These are phyloP conservation scores for Populus hybrid DNA, from an alignment of 441 rosid species.

Conservation along the genomic window DNA sequence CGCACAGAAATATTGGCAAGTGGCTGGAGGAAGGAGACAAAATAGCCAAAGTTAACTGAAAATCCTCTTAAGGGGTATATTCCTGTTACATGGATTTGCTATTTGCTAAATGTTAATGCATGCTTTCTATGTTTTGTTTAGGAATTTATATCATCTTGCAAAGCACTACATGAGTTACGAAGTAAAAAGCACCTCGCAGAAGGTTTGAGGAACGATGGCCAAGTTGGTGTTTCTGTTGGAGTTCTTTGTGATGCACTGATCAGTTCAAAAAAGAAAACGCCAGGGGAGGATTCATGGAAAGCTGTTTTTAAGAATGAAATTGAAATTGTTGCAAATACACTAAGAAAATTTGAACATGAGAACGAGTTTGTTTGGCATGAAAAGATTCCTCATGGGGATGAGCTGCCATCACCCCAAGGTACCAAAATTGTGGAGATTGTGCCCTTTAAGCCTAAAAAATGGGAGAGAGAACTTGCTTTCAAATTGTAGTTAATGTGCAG, in stretches of 20 bases:
- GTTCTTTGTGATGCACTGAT: constrained; percentile 48
- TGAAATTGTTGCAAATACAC: constrained; percentile 30
- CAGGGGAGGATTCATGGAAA: constrained; percentile 58
- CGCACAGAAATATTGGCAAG: too few species aligned
- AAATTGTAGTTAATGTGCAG: constrained; percentile 26
- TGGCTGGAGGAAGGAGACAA: background rate
- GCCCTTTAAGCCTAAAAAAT: constrained; percentile 47
- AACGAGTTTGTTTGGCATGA: constrained; percentile 59
- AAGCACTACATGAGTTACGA: constrained; percentile 61
- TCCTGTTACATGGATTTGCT: background rate
- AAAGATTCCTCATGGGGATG: constrained; percentile 42
- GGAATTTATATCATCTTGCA: constrained; percentile 55
- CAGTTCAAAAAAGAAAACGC: constrained; percentile 30
- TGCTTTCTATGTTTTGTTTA: constrained; percentile 19
- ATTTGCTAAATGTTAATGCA: background rate
- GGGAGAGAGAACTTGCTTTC: constrained; percentile 51
- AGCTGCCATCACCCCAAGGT: constrained; percentile 54
- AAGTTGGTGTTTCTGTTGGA: constrained; percentile 57
- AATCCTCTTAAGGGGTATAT: background rate
- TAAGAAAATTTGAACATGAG: constrained; percentile 52
- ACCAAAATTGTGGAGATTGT: constrained; percentile 51
- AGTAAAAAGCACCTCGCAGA: constrained; percentile 52
- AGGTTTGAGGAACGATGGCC: constrained; percentile 33
- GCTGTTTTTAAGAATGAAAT: constrained; percentile 38
- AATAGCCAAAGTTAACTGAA: background rate